These are phyloP conservation scores for Rhynchospora pubera DNA, from an alignment of 176 grass and related monocot genomes.

Conservation along the genomic window DNA sequence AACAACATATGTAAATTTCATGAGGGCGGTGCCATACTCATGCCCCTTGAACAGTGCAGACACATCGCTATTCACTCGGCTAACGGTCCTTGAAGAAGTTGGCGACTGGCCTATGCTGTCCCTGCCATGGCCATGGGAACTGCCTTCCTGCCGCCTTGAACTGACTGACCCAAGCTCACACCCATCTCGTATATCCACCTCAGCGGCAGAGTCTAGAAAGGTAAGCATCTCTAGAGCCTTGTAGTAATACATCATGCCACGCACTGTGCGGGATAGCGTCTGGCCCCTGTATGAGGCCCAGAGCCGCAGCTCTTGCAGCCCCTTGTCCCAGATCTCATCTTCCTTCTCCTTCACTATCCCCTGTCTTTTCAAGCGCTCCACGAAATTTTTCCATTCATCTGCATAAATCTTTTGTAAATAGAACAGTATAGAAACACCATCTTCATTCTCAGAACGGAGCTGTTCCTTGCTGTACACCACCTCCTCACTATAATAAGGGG, in stretches of 20 bases:
- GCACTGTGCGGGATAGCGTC: slow-evolving; percentile 72
- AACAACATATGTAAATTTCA: slow-evolving; percentile 98
- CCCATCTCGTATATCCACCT: slow-evolving; percentile 69
- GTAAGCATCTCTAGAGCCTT: slow-evolving; percentile 93
- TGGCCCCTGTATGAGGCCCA: slow-evolving; percentile 96
- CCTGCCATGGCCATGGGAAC: slow-evolving; percentile 35
- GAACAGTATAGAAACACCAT: slow-evolving; percentile 85
- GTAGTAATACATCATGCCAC: slow-evolving; percentile 99
- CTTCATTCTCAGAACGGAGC: slow-evolving; percentile 75
- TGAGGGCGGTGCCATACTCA: slow-evolving; percentile 77
- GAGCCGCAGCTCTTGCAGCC: slow-evolving; percentile 53
- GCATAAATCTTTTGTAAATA: slow-evolving; percentile 84
- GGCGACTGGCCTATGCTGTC: slow-evolving; percentile 35
- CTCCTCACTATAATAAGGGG: slow-evolving; percentile 93
- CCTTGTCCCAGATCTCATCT: slow-evolving; percentile 50
- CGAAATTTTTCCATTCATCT: slow-evolving; percentile 80
- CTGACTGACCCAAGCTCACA: slow-evolving; percentile 52
- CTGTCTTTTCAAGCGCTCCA: slow-evolving; percentile 78
- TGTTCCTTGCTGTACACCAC: slow-evolving; percentile 92
- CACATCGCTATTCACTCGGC: slow-evolving; percentile 59
- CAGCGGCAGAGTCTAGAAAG: slow-evolving; percentile 83
- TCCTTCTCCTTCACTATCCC: slow-evolving; percentile 59
- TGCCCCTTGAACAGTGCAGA: slow-evolving; percentile 82
- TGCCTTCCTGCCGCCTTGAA: slow-evolving; percentile 33
- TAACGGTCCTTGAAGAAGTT: slow-evolving; percentile 42